Percentiles rank a stretch among this genome's conserved stretches.
Evolutionary conservation across 2,329 filamentous ascomycete genomes (phyloP).

Genomic region (Stromatinia cepivora): DNA sequence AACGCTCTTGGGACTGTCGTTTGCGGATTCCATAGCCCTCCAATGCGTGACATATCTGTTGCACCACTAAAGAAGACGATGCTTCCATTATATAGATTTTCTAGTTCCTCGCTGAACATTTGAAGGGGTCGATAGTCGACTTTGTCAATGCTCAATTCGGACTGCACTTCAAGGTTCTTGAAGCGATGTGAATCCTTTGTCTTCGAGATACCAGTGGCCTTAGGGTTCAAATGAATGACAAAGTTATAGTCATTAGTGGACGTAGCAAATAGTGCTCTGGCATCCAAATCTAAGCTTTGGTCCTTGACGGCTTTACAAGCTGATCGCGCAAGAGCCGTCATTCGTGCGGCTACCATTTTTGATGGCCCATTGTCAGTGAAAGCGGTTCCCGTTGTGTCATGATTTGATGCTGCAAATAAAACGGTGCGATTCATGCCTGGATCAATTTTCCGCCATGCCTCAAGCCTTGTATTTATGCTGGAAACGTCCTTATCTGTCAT

Average conservation of each 20-base stretch:
- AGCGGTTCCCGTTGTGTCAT: slow-evolving; percentile 74
- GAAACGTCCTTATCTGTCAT: slow-evolving; percentile 62
- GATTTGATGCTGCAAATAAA: slow-evolving; percentile 77
- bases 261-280: slow-evolving; percentile 67
- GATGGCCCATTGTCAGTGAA: slow-evolving; percentile 77
- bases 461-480: slow-evolving; percentile 68
- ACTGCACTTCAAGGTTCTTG: slow-evolving; percentile 75
- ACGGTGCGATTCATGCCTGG: slow-evolving; percentile 82
- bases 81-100: slow-evolving; percentile 63
- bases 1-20: slow-evolving; percentile 52
- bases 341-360: slow-evolving; percentile 79
- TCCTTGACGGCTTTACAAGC: slow-evolving; percentile 63
- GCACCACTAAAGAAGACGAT: slow-evolving; percentile 79
- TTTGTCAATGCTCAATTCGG: slow-evolving; percentile 44
- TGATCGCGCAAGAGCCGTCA: slow-evolving; percentile 78
- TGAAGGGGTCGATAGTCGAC: slow-evolving; percentile 61
- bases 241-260: slow-evolving; percentile 81
- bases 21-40: slow-evolving; percentile 65
- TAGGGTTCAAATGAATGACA: slow-evolving; percentile 62
- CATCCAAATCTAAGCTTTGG: slow-evolving; percentile 54
- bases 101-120: slow-evolving; percentile 67
- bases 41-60: slow-evolving; percentile 56
- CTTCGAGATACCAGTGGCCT: slow-evolving; percentile 41
- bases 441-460: slow-evolving; percentile 85
- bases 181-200: slow-evolving; percentile 53